A percentile compares a stretch with the other conserved stretches of the same genome.
Evolutionary conservation across 202 grass and related monocot genomes (phyloP).

Genomic region (Alloteropsis angusta): DNA sequence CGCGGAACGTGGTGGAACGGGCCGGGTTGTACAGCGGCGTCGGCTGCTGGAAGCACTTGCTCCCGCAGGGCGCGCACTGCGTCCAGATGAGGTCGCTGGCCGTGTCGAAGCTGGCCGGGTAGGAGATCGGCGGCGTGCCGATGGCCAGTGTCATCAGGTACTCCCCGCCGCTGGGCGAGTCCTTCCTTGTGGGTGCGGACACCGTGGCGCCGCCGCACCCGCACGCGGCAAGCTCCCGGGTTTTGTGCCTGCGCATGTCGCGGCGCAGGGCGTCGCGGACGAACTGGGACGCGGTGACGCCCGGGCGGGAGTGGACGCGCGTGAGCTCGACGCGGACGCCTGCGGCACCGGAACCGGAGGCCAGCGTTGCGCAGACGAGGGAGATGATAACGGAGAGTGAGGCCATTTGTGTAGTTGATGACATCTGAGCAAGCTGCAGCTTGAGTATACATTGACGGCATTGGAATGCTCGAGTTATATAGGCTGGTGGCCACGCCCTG

Average conservation of each 20-base stretch:
- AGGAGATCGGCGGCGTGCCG: conserved; percentile 37
- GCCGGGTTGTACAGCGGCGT: conserved; percentile 40
- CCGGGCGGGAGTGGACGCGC: conserved; percentile 32
- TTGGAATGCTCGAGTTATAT: conserved; percentile 10
- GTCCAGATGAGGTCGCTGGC: conserved; percentile 83
- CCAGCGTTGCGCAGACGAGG: neutral
- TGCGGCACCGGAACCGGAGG: neutral
- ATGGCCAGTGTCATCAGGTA: conserved; percentile 61
- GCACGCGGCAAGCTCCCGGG: neutral
- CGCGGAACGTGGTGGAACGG: conserved; percentile 41
- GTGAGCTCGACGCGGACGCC: conserved; percentile 46
- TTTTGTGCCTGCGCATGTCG: conserved; percentile 22
- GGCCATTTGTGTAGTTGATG: neutral
- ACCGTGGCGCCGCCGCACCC: neutral
- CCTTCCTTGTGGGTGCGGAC: neutral
- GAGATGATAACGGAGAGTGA: neutral
- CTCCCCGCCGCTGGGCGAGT: conserved; percentile 18
- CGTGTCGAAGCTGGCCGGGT: conserved; percentile 58
- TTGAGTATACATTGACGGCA: neutral
- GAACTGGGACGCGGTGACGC: conserved; percentile 34
- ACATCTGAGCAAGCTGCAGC: neutral
- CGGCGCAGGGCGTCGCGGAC: conserved; percentile 38
- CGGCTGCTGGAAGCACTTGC: conserved; percentile 39
- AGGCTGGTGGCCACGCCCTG: neutral
- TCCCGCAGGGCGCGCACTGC: conserved; percentile 52